Evolutionary conservation across 1,284 basidiomycete species (phyloP).

Genomic region (Cystobasidium pallidum): DNA sequence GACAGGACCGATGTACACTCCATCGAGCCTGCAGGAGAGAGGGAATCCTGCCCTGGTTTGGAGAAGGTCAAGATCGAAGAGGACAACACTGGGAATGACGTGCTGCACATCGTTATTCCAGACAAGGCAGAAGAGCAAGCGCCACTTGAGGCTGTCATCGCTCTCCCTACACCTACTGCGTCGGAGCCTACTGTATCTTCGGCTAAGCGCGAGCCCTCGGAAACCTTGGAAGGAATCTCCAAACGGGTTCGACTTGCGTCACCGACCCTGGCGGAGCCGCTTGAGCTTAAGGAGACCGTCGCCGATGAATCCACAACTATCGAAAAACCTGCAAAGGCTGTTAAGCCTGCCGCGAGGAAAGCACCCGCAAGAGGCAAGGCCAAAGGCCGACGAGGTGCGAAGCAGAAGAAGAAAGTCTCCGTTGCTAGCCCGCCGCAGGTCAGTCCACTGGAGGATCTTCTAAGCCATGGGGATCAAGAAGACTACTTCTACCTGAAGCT

Average conservation of each 20-base stretch:
- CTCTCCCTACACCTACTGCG: constrained; percentile 49
- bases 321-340: constrained; percentile 51
- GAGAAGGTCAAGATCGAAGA: not conserved
- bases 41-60: not conserved
- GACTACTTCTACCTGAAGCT: constrained; percentile 84
- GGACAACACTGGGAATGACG: not conserved
- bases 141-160: constrained; percentile 9
- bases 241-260: constrained; percentile 17
- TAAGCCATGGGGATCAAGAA: constrained; percentile 71
- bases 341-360: constrained; percentile 1
- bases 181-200: constrained; percentile 9
- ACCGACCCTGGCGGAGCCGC: not conserved
- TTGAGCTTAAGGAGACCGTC: not conserved
- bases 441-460: not conserved
- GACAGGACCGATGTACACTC: not conserved
- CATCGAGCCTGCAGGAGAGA: not conserved
- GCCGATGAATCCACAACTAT: constrained; percentile 54
- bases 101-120: not conserved
- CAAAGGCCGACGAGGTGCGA: constrained; percentile 5
- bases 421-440: constrained; percentile 14
- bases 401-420: constrained; percentile 18
- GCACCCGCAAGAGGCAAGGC: not conserved
- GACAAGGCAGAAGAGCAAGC: not conserved
- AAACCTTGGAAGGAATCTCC: not conserved
- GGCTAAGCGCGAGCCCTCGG: constrained; percentile 9